These are phyloP conservation scores for Chlorella sp. DNA, from an alignment of 139 green algal genomes.

Conservation along the genomic window DNA sequence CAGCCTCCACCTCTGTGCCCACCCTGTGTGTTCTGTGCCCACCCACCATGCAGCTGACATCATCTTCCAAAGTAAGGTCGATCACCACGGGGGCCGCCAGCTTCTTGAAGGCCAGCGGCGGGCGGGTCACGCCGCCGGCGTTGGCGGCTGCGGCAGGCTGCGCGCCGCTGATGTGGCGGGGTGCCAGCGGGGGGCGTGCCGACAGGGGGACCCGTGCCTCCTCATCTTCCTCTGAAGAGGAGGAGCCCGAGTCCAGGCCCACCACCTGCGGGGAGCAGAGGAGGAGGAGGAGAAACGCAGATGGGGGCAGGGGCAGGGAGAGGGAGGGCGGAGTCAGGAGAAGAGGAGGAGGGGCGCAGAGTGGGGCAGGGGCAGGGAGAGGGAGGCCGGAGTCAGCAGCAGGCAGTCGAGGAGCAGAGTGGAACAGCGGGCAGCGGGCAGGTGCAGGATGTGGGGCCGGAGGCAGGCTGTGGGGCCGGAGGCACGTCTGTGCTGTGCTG, in stretches of 20 bases:
- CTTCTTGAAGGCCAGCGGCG: background rate
- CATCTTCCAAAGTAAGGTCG: background rate
- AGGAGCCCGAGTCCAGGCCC: background rate
- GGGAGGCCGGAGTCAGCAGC: too few relatives aligned
- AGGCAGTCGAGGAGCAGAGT: too few relatives aligned
- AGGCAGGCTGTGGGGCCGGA: background rate
- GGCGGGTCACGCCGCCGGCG: background rate
- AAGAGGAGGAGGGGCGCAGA: too few relatives aligned
- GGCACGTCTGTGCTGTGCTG: background rate
- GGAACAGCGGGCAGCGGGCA: background rate
- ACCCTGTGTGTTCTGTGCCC: background rate
- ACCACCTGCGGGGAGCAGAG: background rate
- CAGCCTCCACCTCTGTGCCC: too few relatives aligned
- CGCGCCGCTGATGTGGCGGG: too few relatives aligned
- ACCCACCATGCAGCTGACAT: constrained; percentile 28
- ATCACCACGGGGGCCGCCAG: background rate
- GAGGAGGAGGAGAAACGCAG: too few relatives aligned
- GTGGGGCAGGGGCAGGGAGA: background rate
- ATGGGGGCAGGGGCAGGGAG: background rate
- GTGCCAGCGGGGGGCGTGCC: background rate
- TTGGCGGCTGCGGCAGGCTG: background rate
- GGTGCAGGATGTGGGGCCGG: background rate
- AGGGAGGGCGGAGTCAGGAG: background rate
- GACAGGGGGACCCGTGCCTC: background rate
- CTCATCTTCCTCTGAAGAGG: background rate